Percentiles rank a stretch among this genome's conserved stretches.
Evolutionary conservation across 2,329 filamentous ascomycete species (phyloP).

Genomic region (Fusarium secorum): DNA sequence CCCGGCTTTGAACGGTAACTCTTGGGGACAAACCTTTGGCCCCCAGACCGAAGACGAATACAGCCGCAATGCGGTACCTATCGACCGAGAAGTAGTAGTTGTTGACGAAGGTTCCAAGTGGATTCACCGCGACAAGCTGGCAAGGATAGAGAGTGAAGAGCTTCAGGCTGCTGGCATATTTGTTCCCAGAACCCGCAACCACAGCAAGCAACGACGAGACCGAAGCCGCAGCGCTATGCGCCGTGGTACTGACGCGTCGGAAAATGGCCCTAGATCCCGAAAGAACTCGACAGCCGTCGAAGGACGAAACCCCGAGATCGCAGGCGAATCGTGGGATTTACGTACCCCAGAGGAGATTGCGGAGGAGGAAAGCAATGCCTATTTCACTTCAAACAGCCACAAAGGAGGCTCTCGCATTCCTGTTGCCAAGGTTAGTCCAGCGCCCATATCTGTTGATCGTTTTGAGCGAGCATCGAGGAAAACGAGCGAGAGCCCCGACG

Average conservation of each 20-base stretch:
- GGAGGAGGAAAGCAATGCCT: constrained; percentile 60
- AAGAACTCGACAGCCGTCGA: constrained; percentile 57
- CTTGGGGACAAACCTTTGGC: constrained; percentile 22
- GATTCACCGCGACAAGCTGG: constrained; percentile 87
- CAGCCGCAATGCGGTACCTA: constrained; percentile 39
- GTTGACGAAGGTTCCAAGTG: constrained; percentile 73
- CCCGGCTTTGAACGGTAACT: constrained; percentile 32
- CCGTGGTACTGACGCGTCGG: constrained; percentile 45
- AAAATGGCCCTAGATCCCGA: constrained; percentile 46
- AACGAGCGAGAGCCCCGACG: constrained; percentile 62
- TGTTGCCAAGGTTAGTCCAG: constrained; percentile 79
- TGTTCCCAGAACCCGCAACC: constrained; percentile 61
- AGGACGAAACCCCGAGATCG: constrained; percentile 49
- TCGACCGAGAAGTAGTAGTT: constrained; percentile 46
- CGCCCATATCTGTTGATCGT: constrained; percentile 75
- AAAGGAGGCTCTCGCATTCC: constrained; percentile 84
- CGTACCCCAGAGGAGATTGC: constrained; percentile 81
- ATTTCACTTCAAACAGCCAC: constrained; percentile 60
- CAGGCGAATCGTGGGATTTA: constrained; percentile 71
- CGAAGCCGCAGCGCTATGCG: constrained; percentile 48
- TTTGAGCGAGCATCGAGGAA: constrained; percentile 78
- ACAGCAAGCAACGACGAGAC: constrained; percentile 57
- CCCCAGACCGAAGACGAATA: constrained; percentile 38
- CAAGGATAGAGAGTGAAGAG: constrained; percentile 81
- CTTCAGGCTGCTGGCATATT: constrained; percentile 79